Evolutionary conservation across 352 stramenopile species (phyloP).

Genomic region (Globisporangium okanoganense): DNA sequence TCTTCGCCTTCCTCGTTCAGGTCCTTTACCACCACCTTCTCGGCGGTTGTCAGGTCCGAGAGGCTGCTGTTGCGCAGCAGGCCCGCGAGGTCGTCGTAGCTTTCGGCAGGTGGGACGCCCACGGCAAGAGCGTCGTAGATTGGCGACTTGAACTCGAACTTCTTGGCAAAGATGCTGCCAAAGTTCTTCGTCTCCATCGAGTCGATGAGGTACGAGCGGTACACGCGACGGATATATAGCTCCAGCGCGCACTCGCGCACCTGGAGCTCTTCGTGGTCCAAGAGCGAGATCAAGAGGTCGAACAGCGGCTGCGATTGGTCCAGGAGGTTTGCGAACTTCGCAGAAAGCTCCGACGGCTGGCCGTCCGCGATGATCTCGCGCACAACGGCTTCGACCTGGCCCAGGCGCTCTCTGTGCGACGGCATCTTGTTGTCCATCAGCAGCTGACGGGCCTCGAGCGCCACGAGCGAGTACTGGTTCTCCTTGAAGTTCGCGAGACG

Average conservation of each 20-base stretch:
- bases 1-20: conserved; percentile 9
- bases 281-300: conserved; percentile 75
- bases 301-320: conserved; percentile 86
- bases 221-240: conserved; percentile 82
- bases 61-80: conserved; percentile 65
- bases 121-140: conserved; percentile 77
- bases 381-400: conserved; percentile 72
- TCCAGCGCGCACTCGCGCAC: conserved; percentile 77
- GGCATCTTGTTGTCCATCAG: conserved; percentile 97
- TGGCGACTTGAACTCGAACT: conserved; percentile 84
- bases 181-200: conserved; percentile 74
- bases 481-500: conserved; percentile 85
- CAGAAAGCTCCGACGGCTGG: conserved; percentile 42
- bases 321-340: conserved; percentile 55
- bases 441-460: conserved; percentile 93
- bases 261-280: conserved; percentile 61
- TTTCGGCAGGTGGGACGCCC: conserved; percentile 67
- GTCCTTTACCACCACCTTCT: conserved; percentile 23
- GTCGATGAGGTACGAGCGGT: conserved; percentile 83
- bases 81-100: conserved; percentile 77
- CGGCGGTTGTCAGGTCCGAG: conserved; percentile 22
- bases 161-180: conserved; percentile 72
- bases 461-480: conserved; percentile 91
- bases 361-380: conserved; percentile 59
- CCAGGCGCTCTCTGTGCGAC: conserved; percentile 90